Conservation (phyloP, 2,329 filamentous ascomycete genomes). For the Nemania sp. region DNA sequence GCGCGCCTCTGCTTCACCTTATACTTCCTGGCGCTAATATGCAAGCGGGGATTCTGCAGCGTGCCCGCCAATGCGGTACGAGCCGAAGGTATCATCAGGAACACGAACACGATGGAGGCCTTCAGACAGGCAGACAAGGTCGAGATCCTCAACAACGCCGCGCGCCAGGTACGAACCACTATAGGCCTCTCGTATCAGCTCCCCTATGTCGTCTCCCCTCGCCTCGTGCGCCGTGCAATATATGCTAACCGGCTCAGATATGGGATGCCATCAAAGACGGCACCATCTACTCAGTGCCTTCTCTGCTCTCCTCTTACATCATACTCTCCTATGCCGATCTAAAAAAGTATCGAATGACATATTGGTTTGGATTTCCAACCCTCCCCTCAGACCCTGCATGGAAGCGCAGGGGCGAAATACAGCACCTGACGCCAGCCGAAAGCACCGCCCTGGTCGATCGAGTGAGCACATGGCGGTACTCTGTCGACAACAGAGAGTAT, state of each 20-base stretch:
- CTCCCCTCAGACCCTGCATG: constrained; percentile 87
- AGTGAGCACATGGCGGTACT: constrained; percentile 86
- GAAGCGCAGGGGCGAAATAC: constrained; percentile 63
- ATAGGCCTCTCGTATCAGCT: neutral
- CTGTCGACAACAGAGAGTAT: constrained; percentile 79
- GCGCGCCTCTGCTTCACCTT: constrained; percentile 2
- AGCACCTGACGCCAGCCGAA: constrained; percentile 67
- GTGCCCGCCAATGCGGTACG: constrained; percentile 73
- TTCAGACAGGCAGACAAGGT: constrained; percentile 84
- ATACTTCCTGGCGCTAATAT: constrained; percentile 27
- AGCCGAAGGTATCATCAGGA: constrained; percentile 92
- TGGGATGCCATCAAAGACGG: constrained; percentile 98
- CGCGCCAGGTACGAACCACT: constrained; percentile 66
- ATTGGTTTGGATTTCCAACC: constrained; percentile 96
- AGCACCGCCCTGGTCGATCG: constrained; percentile 79
- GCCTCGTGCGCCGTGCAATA: neutral
- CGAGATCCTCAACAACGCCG: constrained; percentile 77
- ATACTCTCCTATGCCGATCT: constrained; percentile 92
- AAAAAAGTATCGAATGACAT: constrained; percentile 97
- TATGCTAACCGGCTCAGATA: constrained; percentile 59
- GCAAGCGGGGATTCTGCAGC: constrained; percentile 49
- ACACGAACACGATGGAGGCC: constrained; percentile 94
- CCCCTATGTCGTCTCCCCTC: neutral
- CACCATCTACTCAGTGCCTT: constrained; percentile 93
- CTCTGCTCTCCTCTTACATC: constrained; percentile 84